Evolutionary conservation across 1,139 yeast species (phyloP).

Genomic region (Candida tropicalis): DNA sequence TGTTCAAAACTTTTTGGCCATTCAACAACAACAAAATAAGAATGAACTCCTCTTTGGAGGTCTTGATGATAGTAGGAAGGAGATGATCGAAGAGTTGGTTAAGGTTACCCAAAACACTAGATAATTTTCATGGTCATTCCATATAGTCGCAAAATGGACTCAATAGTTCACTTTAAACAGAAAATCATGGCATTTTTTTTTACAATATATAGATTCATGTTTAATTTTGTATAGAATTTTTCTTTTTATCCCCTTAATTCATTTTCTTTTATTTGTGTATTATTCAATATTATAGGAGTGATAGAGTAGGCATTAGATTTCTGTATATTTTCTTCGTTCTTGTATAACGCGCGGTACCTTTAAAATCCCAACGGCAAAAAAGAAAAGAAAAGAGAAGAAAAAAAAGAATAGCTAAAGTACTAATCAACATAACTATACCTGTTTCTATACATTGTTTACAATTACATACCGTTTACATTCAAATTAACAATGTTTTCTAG

Average conservation of each 20-base stretch:
- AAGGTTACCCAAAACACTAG: conserved; percentile 22
- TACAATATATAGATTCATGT: not conserved
- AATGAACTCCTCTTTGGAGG: conserved; percentile 44
- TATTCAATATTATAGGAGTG: too few relatives aligned
- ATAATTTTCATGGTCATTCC: not conserved
- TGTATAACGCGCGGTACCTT: not conserved
- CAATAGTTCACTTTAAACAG: not conserved
- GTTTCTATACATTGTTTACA: too few relatives aligned
- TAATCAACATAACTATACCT: too few relatives aligned
- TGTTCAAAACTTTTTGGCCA: conserved; percentile 28
- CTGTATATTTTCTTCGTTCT: too few relatives aligned
- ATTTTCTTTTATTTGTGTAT: not conserved
- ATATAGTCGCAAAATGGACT: not conserved
- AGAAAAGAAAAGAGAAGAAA: not conserved
- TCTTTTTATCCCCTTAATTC: not conserved
- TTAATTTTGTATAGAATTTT: not conserved
- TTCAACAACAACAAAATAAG: conserved; percentile 38
- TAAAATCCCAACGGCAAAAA: conserved; percentile 6
- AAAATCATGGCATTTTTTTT: too few relatives aligned
- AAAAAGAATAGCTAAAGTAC: not conserved
- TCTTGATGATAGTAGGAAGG: conserved; percentile 38
- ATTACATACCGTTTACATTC: not conserved
- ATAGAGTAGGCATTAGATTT: too few relatives aligned
- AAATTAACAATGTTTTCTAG: conserved; percentile 41
- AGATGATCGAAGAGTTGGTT: conserved; percentile 33